These are phyloP conservation scores for Auricularia cornea DNA, from an alignment of 768 basidiomycete species.

Conservation along the genomic window DNA sequence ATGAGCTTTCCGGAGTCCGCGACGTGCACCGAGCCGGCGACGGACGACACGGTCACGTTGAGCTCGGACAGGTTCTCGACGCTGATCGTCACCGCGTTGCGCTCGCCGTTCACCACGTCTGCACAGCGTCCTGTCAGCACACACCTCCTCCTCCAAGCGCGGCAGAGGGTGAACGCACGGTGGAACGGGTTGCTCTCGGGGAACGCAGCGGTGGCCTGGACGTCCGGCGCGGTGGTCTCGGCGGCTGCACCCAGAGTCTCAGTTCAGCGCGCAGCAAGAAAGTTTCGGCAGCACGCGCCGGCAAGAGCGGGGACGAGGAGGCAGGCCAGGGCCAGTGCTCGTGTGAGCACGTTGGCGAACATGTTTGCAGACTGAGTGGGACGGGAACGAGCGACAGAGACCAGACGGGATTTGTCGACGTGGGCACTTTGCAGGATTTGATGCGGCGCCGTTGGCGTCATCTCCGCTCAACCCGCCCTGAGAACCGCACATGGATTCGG, in stretches of 20 bases:
- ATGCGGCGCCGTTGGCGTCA: too few species aligned
- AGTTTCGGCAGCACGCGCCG: background rate
- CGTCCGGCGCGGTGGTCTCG: slow-evolving; percentile 38
- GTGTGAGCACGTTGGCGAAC: background rate
- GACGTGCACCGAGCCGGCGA: slow-evolving; percentile 61
- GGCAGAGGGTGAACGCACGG: slow-evolving; percentile 40
- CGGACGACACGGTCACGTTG: slow-evolving; percentile 58
- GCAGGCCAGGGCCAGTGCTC: background rate
- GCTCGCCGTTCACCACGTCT: slow-evolving; percentile 83
- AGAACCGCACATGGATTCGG: too few species aligned
- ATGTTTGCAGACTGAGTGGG: background rate
- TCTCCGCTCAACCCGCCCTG: too few species aligned
- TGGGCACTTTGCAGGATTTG: background rate
- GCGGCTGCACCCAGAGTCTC: background rate
- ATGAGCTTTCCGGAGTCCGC: slow-evolving; percentile 53
- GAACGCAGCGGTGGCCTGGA: slow-evolving; percentile 48
- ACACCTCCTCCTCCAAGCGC: background rate
- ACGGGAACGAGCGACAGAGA: background rate
- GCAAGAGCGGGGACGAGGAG: background rate
- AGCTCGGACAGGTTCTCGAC: slow-evolving; percentile 71
- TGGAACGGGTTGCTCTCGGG: slow-evolving; percentile 67
- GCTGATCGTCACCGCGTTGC: slow-evolving; percentile 53
- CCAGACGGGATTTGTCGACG: background rate
- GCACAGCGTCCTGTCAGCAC: too few species aligned
- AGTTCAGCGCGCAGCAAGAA: background rate